Evolutionary conservation across 805 yeast species (phyloP).

Genomic region (Wickerhamiella sergipiensis): DNA sequence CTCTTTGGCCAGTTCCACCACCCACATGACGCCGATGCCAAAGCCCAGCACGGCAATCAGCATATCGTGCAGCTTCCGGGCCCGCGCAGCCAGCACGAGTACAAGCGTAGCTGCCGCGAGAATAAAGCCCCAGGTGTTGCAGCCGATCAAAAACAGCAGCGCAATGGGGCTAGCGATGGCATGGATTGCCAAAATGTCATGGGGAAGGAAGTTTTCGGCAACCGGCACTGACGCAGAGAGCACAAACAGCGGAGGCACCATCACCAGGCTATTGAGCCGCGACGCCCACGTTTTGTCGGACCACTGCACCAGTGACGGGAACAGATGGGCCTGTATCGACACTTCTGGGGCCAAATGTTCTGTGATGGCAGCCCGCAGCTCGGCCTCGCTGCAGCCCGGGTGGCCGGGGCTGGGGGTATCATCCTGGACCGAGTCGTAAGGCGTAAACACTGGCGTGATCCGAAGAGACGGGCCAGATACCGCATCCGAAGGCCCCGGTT

Average conservation of each 20-base stretch:
- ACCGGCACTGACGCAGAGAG: slow-evolving; percentile 23
- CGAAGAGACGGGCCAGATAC: not conserved
- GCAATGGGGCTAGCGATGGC: slow-evolving; percentile 3
- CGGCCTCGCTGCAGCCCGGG: not conserved
- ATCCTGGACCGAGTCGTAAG: not conserved
- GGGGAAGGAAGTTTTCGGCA: not conserved
- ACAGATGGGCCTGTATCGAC: slow-evolving; percentile 8
- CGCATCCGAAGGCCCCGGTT: too few species aligned
- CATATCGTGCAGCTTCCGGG: slow-evolving; percentile 5
- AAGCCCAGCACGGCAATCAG: slow-evolving; percentile 39
- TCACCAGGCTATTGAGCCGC: slow-evolving; percentile 17
- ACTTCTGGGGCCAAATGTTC: not conserved
- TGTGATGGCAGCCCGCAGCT: not conserved
- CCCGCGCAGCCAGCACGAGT: not conserved
- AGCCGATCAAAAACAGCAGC: not conserved
- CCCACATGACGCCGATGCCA: slow-evolving; percentile 48
- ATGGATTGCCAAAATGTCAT: not conserved
- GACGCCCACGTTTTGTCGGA: slow-evolving; percentile 16
- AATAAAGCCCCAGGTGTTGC: not conserved
- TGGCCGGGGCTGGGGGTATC: not conserved
- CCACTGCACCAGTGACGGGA: slow-evolving; percentile 21
- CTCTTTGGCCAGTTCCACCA: slow-evolving; percentile 55
- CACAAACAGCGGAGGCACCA: slow-evolving; percentile 23
- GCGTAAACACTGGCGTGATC: not conserved
- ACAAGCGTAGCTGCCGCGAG: not conserved